These are phyloP conservation scores for Blumeriella jaapii DNA, from an alignment of 2,329 filamentous ascomycete species.

Conservation along the genomic window DNA sequence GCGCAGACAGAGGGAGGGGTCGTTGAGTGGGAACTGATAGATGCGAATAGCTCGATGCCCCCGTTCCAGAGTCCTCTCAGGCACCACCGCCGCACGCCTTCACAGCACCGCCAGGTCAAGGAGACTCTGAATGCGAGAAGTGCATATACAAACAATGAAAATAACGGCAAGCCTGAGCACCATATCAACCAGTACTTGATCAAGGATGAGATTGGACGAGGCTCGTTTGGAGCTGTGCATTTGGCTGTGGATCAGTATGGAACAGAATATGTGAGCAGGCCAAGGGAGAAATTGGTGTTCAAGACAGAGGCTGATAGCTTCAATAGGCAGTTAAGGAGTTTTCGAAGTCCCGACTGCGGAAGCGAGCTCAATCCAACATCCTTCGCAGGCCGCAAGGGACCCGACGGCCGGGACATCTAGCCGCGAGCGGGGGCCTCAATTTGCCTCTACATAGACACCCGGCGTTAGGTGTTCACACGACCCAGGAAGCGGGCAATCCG, in stretches of 20 bases:
- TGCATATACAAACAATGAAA: slow-evolving; percentile 74
- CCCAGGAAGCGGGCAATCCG: slow-evolving; percentile 54
- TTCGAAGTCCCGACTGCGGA: slow-evolving; percentile 81
- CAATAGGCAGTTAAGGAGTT: slow-evolving; percentile 89
- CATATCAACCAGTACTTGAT: slow-evolving; percentile 93
- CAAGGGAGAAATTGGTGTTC: no score
- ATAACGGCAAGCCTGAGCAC: slow-evolving; percentile 71
- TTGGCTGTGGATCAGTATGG: slow-evolving; percentile 83
- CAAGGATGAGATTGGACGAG: slow-evolving; percentile 88
- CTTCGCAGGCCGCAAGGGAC: slow-evolving; percentile 51
- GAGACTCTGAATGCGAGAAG: slow-evolving; percentile 88
- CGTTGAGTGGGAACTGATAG: slow-evolving; percentile 9
- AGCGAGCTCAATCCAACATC: slow-evolving; percentile 81
- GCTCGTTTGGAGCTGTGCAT: slow-evolving; percentile 91
- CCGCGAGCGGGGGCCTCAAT: slow-evolving; percentile 33
- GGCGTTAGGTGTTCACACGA: slow-evolving; percentile 38
- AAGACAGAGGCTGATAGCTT: slow-evolving; percentile 2
- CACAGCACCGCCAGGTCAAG: slow-evolving; percentile 53
- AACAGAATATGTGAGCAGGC: slow-evolving; percentile 68
- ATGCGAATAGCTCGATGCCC: slow-evolving; percentile 35
- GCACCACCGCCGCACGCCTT: slow-evolving; percentile 51
- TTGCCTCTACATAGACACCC: slow-evolving; percentile 39
- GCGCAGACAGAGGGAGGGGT: neutral
- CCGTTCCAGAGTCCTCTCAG: slow-evolving; percentile 45
- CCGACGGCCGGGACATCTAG: slow-evolving; percentile 36